phyloP scores from a whole-genome alignment of 164 flowering plant genomes.

The Buxus sempervirens region DNA sequence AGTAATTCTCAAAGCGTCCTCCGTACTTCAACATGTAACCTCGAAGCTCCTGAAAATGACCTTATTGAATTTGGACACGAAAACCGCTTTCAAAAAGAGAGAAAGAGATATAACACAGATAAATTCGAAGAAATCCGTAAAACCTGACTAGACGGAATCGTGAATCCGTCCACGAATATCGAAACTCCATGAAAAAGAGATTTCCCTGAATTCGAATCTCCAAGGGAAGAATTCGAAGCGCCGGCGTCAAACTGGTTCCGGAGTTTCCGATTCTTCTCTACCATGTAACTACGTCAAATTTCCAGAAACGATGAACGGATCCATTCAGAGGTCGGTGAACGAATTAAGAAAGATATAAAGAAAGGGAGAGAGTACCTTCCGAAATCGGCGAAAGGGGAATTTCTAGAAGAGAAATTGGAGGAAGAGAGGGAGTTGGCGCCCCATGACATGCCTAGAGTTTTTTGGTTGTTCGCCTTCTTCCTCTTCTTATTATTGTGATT shows the following conservation, averaged over 20 bases:
- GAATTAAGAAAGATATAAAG: background rate
- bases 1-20: conserved; percentile 89
- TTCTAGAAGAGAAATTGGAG: conserved; percentile 56
- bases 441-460: conserved; percentile 92
- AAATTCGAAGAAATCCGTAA: background rate
- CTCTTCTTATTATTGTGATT: conserved; percentile 33
- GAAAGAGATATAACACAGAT: background rate
- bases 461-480: conserved; percentile 41
- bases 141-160: conserved; percentile 91
- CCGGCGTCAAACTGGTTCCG: conserved; percentile 72
- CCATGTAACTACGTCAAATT: conserved; percentile 67
- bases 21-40: conserved; percentile 79
- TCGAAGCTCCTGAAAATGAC: conserved; percentile 57
- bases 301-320: background rate
- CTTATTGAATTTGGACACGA: background rate
- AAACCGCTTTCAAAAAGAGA: no score
- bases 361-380: conserved; percentile 43
- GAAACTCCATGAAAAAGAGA: conserved; percentile 75
- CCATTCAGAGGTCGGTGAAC: background rate
- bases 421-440: conserved; percentile 76
- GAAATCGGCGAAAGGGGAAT: conserved; percentile 68
- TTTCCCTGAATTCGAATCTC: conserved; percentile 34
- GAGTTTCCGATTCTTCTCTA: conserved; percentile 75
- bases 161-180: conserved; percentile 90
- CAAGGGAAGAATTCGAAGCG: conserved; percentile 50